Conservation (phyloP, 2,329 filamentous ascomycete species). For the Dichotomopilus funicola region DNA sequence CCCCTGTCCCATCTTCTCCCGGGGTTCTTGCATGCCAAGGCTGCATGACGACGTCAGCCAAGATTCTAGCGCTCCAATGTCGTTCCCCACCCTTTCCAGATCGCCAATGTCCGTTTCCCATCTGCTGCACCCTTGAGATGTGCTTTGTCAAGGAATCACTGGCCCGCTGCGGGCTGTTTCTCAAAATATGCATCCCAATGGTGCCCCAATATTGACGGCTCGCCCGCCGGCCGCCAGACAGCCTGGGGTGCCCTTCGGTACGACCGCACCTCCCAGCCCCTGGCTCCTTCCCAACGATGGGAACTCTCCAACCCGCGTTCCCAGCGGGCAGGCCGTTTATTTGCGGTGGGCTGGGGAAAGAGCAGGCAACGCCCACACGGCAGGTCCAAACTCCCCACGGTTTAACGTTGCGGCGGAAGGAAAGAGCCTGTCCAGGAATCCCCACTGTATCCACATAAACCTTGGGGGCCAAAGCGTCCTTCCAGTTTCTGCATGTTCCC, state of each 20-base stretch:
- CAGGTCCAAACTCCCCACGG: no score
- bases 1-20: slow-evolving; percentile 5
- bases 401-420: background rate
- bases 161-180: slow-evolving; percentile 6
- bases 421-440: background rate
- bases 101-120: slow-evolving; percentile 13
- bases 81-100: slow-evolving; percentile 13
- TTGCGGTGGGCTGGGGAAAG: background rate
- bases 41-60: slow-evolving; percentile 19
- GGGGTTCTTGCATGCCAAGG: slow-evolving; percentile 8
- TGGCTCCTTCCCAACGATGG: slow-evolving; percentile 1
- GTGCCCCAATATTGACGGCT: slow-evolving; percentile 8
- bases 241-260: background rate
- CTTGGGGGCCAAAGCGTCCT: background rate
- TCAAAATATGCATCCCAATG: slow-evolving; percentile 6
- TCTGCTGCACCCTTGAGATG: slow-evolving; percentile 9
- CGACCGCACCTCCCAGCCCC: slow-evolving; percentile 1
- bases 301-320: background rate
- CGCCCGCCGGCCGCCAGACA: background rate
- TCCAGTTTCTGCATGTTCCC: slow-evolving; percentile 3
- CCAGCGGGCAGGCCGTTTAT: background rate
- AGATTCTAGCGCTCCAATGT: slow-evolving; percentile 15
- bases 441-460: slow-evolving; percentile 1
- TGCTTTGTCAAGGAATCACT: slow-evolving; percentile 8
- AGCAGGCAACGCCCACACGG: background rate